Conservation (phyloP, 164 flowering plant genomes). For the Magnolia changhungtana region DNA sequence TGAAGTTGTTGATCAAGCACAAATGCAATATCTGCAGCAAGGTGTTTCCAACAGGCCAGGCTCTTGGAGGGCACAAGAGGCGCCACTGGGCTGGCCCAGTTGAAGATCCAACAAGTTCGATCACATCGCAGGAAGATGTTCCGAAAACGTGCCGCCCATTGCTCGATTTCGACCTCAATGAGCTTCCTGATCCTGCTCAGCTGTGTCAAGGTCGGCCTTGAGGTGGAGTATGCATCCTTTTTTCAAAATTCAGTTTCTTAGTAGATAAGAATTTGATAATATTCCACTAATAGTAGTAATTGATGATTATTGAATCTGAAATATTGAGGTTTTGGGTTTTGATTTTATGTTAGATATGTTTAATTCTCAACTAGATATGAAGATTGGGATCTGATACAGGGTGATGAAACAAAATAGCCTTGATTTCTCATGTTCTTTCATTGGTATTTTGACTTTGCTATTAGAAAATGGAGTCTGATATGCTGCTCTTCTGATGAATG, state of each 20-base stretch:
- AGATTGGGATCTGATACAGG: too few relatives aligned
- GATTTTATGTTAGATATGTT: too few relatives aligned
- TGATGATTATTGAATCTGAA: neutral
- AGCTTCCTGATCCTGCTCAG: constrained; percentile 23
- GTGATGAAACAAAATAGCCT: too few relatives aligned
- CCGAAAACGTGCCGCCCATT: constrained; percentile 6
- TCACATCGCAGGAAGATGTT: constrained; percentile 13
- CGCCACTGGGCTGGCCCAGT: constrained; percentile 22
- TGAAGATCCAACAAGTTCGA: constrained; percentile 12
- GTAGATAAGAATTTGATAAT: neutral
- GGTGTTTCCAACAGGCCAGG: constrained; percentile 35
- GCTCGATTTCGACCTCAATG: constrained; percentile 46
- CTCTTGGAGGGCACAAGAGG: constrained; percentile 39
- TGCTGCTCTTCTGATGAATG: too few relatives aligned
- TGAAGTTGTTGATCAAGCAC: constrained; percentile 1
- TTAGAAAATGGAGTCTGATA: too few relatives aligned
- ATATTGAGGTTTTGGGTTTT: too few relatives aligned
- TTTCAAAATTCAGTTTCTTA: neutral
- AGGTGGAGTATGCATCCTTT: neutral
- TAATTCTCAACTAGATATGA: too few relatives aligned
- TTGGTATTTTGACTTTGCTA: too few relatives aligned
- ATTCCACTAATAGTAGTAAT: neutral
- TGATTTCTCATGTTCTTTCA: too few relatives aligned
- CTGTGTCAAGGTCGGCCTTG: neutral
- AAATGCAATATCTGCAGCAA: constrained; percentile 31